Percentiles rank a stretch among this genome's conserved stretches.
phyloP scores from a whole-genome alignment of 2,329 filamentous ascomycete genomes.

The Ophidiomyces ophidiicola region DNA sequence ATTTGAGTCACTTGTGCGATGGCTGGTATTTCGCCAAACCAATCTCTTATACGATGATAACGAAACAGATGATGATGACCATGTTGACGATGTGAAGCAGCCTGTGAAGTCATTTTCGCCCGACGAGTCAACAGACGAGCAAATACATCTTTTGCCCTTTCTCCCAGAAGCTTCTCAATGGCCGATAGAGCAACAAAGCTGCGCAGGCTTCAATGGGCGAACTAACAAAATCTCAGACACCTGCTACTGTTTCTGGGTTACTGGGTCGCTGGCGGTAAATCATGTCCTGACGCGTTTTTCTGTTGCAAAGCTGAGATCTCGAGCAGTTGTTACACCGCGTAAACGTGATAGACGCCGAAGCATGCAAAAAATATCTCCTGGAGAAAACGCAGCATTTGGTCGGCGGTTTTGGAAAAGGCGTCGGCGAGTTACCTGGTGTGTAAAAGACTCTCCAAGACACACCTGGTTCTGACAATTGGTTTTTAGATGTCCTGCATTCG shows the following conservation, averaged over 20 bases:
- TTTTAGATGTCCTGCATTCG: slow-evolving; percentile 65
- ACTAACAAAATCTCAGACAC: slow-evolving; percentile 88
- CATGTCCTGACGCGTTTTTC: background rate
- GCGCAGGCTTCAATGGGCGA: slow-evolving; percentile 76
- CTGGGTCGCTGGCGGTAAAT: slow-evolving; percentile 46
- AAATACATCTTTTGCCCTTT: slow-evolving; percentile 21
- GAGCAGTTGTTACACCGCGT: slow-evolving; percentile 46
- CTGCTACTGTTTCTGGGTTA: slow-evolving; percentile 91
- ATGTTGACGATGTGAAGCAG: background rate
- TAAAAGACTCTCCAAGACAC: slow-evolving; percentile 20
- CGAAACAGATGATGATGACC: slow-evolving; percentile 31
- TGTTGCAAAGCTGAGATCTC: slow-evolving; percentile 13
- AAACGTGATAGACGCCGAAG: slow-evolving; percentile 45
- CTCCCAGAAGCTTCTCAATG: slow-evolving; percentile 15
- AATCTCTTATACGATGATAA: slow-evolving; percentile 40
- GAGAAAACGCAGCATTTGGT: slow-evolving; percentile 77
- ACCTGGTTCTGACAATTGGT: slow-evolving; percentile 20
- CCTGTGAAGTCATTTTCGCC: slow-evolving; percentile 13
- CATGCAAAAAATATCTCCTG: slow-evolving; percentile 66
- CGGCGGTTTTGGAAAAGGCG: slow-evolving; percentile 66
- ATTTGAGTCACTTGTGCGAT: slow-evolving; percentile 36
- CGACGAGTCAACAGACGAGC: slow-evolving; percentile 17
- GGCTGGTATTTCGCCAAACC: slow-evolving; percentile 55
- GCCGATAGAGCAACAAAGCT: slow-evolving; percentile 29
- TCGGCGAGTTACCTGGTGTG: slow-evolving; percentile 54